Base-by-base conservation (phyloP, 1,284 basidiomycete genomes). In the Inonotus obliquus region DNA sequence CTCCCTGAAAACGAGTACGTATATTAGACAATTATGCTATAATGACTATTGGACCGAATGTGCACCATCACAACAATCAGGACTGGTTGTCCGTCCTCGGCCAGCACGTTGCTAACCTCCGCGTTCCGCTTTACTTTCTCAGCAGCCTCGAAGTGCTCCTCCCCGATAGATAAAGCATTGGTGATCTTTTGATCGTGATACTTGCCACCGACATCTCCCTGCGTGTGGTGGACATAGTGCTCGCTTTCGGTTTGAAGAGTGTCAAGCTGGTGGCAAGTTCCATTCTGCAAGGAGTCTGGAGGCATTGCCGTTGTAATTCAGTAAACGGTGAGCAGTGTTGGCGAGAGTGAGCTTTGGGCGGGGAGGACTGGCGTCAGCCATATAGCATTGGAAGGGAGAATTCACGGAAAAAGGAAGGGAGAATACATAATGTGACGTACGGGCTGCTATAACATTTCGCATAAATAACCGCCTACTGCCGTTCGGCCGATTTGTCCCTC, bases 1-100 rank as follows among this genome's bases (percentile, higher is more conserved):
- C 89, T 39, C 90, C 90, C 90, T 92, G 65, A 32, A 32, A 4
- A 32, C 32, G 32, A 32, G 32, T 32, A 17, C 25, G 27, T 25
- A 37, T n/a, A 55, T 60, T n/a, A 13, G n/a, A 38, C 6, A 47
- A 29, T 47, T 60, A n/a, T n/a, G n/a, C n/a, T 54, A 13, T 32
- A 54, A 13, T 17, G 13, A n/a, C 4, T 2, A 53, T 32, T 48
- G 41, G 29, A 10, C 35, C 44, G 2, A 25, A 57, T 13, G 48
- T 48, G 44, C 47, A 81, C 81, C 81, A 82, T 82, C 54, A 80
- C 75, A 19, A 82, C 67, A 63, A 82, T 71, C 54, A 82, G 70
- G 41, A 75, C 68, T 19, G 77, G 71, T 51, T 54, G 56, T 38
- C 39, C 41, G n/a, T 56, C 59, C 38, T 19, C 41, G 1, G 7